A percentile compares a stretch with the other conserved stretches of the same genome.
Conservation (phyloP, 202 grass and related monocot genomes). For the Panicum hallii region DNA sequence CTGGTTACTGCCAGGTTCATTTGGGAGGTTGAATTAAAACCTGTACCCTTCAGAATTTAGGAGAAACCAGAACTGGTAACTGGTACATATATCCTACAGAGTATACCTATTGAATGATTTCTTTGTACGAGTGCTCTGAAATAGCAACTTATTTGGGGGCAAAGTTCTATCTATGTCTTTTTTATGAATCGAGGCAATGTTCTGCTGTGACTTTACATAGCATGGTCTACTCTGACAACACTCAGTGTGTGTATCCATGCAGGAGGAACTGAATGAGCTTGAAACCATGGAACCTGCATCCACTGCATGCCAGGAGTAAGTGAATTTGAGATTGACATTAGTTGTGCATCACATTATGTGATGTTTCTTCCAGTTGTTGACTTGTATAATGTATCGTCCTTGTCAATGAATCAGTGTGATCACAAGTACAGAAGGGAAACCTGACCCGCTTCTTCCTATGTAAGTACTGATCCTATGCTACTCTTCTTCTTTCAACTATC, state of each 20-base stretch:
- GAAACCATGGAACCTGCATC: conserved; percentile 82
- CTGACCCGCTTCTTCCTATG: conserved; percentile 89
- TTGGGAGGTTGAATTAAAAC: conserved; percentile 32
- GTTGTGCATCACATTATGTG: conserved; percentile 10
- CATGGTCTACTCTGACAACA: not conserved
- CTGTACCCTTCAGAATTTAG: not conserved
- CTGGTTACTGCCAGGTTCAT: not conserved
- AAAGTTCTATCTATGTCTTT: not conserved
- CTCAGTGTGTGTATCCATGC: conserved; percentile 16
- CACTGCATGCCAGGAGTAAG: conserved; percentile 86
- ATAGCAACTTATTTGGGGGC: not conserved
- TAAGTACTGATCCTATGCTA: conserved; percentile 44
- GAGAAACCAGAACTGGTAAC: conserved; percentile 5
- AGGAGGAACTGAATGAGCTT: conserved; percentile 90
- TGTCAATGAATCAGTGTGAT: conserved; percentile 62
- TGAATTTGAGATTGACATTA: conserved; percentile 33
- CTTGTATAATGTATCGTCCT: not conserved
- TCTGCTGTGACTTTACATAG: not conserved
- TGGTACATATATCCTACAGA: not conserved
- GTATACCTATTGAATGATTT: not conserved
- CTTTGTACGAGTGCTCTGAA: not conserved
- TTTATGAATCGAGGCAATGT: not conserved
- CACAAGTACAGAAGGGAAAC: conserved; percentile 76
- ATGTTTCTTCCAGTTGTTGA: conserved; percentile 5
- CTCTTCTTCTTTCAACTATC: not conserved